Evolutionary conservation across 768 basidiomycete species (phyloP).

Genomic region (Pleurotus sapidus): DNA sequence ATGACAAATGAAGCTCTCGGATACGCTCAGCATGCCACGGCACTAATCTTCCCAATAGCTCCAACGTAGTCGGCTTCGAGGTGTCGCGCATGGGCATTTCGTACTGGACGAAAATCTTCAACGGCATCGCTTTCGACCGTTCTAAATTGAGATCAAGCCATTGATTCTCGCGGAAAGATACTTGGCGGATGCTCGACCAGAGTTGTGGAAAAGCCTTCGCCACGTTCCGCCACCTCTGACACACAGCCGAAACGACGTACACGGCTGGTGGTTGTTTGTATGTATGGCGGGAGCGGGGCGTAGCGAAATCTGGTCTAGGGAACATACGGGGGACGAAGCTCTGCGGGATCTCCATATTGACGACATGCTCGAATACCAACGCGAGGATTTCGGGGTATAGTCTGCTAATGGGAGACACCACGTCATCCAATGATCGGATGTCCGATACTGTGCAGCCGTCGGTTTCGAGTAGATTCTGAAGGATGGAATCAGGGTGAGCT

Average conservation of each 20-base stretch:
- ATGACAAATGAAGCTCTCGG: background rate
- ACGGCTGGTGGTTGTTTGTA: background rate
- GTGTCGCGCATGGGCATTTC: background rate
- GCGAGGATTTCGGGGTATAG: background rate
- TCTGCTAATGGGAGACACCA: background rate
- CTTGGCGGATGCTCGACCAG: background rate
- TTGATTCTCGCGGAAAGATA: too few relatives aligned
- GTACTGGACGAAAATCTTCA: background rate
- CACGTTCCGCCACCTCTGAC: background rate
- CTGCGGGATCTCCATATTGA: background rate
- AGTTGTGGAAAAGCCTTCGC: background rate
- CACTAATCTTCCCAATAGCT: background rate
- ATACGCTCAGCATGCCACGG: background rate
- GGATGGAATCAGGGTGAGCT: background rate
- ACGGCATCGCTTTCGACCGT: background rate
- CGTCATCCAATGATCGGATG: background rate
- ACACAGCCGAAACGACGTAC: background rate
- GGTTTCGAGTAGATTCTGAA: background rate
- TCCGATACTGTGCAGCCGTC: background rate
- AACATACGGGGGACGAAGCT: background rate
- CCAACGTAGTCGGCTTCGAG: background rate
- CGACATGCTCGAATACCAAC: background rate
- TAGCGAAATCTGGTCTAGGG: too few relatives aligned
- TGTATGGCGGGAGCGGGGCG: too few relatives aligned
- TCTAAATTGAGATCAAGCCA: too few relatives aligned